These are phyloP conservation scores for Phycomyces nitens DNA, from an alignment of 192 early-diverging fungal genomes.

Conservation along the genomic window DNA sequence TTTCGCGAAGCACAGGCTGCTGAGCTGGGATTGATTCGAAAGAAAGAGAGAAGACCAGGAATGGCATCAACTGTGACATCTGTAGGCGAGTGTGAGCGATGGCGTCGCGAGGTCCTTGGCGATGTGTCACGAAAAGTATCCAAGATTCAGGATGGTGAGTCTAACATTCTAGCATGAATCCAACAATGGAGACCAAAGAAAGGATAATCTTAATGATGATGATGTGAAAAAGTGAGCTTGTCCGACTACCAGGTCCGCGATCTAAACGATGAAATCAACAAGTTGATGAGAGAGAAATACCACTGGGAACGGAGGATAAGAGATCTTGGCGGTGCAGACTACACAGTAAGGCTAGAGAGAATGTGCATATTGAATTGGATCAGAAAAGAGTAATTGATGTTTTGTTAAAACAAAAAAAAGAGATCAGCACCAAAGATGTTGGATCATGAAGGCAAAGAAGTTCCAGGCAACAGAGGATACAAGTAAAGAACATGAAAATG, in stretches of 20 bases:
- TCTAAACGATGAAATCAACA: conserved; percentile 96
- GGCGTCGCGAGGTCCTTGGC: conserved; percentile 85
- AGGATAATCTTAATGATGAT: conserved; percentile 1
- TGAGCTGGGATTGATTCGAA: conserved; percentile 66
- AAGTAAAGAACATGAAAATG: conserved; percentile 47
- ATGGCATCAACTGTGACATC: conserved; percentile 66
- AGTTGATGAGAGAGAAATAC: conserved; percentile 83
- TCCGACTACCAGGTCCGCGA: conserved; percentile 92
- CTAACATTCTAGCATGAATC: not conserved
- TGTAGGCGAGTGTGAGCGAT: conserved; percentile 82
- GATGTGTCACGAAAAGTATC: conserved; percentile 87
- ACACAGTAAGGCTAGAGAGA: conserved; percentile 53
- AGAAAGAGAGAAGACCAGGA: conserved; percentile 64
- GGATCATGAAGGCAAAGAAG: conserved; percentile 85
- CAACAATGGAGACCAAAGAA: not conserved
- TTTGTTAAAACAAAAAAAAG: not conserved
- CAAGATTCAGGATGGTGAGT: conserved; percentile 86
- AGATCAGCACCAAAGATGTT: conserved; percentile 71
- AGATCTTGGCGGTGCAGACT: conserved; percentile 92
- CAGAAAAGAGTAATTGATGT: too few relatives aligned
- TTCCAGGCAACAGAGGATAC: conserved; percentile 88
- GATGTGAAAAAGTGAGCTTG: conserved; percentile 55
- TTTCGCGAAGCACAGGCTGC: conserved; percentile 92
- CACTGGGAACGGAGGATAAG: conserved; percentile 89
- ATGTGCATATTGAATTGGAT: not conserved